Evolutionary conservation across 345 rosid genomes (phyloP), one percentile per base, ranked within the genome.

Genomic region (Salix purpurea): DNA sequence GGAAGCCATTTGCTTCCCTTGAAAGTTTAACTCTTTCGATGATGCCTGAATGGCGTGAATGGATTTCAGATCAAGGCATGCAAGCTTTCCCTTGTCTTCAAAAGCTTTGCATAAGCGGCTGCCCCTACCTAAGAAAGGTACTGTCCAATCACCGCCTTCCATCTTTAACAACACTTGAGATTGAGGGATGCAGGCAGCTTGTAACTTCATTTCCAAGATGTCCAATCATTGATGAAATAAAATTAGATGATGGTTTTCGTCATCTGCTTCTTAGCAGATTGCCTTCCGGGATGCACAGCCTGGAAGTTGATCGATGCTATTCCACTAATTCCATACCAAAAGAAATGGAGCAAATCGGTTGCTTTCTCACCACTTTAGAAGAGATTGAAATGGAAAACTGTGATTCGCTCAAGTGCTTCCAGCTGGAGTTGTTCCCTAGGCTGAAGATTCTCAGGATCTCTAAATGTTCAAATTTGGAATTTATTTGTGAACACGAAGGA

Each of bases 81-180:
- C 54, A 67, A 52, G 67, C 71, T 34, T 74, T 76, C 69, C 23
- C 74, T 42, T 32, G 4, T 18, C 79, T 76, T 42, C 10, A 2
- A 40, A n/a, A 70, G 79, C 79, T 76, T 30, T 76, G n/a, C 44
- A 21, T 76, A 28, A 30, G 5, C 19, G 36, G 23, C 2, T 69
- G 74, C 28, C 74, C 68, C 10, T 28, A 60, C 23, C 68, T 76
- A 60, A 44, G 12, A 15, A 30, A 42, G 2, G 14, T 42, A 1
- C 23, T 76, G 28, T 69, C 79, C 0, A 42, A 30, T 12, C 24
- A 69, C 15, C 16, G 1, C 4, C 74, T 76, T 40, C 74, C 74
- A 26, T 76, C 42, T 6, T 42, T 76, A 37, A 56, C 60, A 6
- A 40, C 46, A 58, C 60, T 76, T 1, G 28, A 58, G 34, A 69